These are phyloP conservation scores for Citrus trifoliata DNA, from an alignment of 345 rosid genomes.

Conservation along the genomic window DNA sequence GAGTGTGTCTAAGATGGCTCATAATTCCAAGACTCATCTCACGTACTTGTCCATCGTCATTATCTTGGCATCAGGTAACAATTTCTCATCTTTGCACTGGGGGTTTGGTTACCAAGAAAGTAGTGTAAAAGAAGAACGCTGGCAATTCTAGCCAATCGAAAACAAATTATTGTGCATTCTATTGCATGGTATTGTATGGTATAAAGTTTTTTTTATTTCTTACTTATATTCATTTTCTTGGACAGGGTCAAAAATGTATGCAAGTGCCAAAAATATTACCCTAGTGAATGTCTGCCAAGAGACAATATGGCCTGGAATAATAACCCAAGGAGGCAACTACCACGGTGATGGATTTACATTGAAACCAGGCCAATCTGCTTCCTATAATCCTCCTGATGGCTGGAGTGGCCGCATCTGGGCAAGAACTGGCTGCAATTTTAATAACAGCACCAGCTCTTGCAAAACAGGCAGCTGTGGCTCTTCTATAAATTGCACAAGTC, in stretches of 20 bases:
- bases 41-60: conserved; percentile 3
- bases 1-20: conserved; percentile 8
- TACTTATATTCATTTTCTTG: background rate
- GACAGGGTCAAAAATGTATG: conserved; percentile 12
- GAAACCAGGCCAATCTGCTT: conserved; percentile 37
- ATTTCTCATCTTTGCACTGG: background rate
- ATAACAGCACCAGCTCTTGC: conserved; percentile 37
- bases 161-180: background rate
- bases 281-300: conserved; percentile 53
- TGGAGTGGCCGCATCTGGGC: conserved; percentile 77
- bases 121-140: background rate
- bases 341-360: conserved; percentile 34
- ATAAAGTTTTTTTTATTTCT: background rate
- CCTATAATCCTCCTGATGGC: conserved; percentile 25
- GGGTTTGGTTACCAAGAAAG: background rate
- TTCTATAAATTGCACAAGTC: conserved; percentile 39
- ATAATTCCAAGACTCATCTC: background rate
- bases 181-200: background rate
- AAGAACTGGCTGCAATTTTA: conserved; percentile 51
- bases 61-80: conserved; percentile 23
- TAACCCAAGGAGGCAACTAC: conserved; percentile 19
- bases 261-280: conserved; percentile 39
- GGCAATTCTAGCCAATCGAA: background rate
- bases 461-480: conserved; percentile 55
- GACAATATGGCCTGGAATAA: conserved; percentile 63